Base-by-base conservation (phyloP, 1,139 yeast species). In the Blastobotrys ciferrii region DNA sequence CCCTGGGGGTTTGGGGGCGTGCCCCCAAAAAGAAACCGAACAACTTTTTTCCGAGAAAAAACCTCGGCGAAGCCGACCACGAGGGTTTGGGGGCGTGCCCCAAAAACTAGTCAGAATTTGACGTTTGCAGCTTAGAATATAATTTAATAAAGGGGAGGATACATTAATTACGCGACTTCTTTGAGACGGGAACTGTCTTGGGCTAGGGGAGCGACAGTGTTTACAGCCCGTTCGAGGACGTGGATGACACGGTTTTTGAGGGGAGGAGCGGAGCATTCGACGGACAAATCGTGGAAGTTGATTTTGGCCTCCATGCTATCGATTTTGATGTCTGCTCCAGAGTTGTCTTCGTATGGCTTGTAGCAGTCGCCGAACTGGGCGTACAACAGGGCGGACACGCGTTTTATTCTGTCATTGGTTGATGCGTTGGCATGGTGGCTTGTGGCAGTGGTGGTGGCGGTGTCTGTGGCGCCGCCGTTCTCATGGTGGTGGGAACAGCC, bases 361-460 rank as follows among this genome's bases (percentile, higher is more conserved):
- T 87, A 78, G 0, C 91, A 69, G 35, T 85, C 88, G 6, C 98
- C 98, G 69, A 92, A 92, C 62, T 92, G 99, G 0, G 95, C 91
- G 45, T 75, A 71, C 43, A 94, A 71, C 44, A 94, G 71, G 11
- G 81, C 72, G 0, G 80, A 66, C 6, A 94, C 78, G 50, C 89
- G 77, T 41, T 76, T 76, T 6, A 87, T 74, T 53, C 91, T 76
- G 49, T 81, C 80, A 11, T 70, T 62, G 12, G 56, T 48, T 4
- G 58, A 47, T 38, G 77, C 70, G 39, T 72, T 71, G 17, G 72
- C 66, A 42, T 68, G 68, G 3, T 31, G 32, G 17, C 32, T 42
- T n/a, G 25, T 46, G 49, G 2, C 42, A 41, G 2, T 42, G 72
- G 68, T 52, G 66, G 72, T 7, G 40, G n/a, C n/a, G 28, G 25